Evolutionary conservation across 2,329 filamentous ascomycete genomes (phyloP), one percentile per base, ranked within the genome.

Genomic region (Alternaria angustiovoidea): DNA sequence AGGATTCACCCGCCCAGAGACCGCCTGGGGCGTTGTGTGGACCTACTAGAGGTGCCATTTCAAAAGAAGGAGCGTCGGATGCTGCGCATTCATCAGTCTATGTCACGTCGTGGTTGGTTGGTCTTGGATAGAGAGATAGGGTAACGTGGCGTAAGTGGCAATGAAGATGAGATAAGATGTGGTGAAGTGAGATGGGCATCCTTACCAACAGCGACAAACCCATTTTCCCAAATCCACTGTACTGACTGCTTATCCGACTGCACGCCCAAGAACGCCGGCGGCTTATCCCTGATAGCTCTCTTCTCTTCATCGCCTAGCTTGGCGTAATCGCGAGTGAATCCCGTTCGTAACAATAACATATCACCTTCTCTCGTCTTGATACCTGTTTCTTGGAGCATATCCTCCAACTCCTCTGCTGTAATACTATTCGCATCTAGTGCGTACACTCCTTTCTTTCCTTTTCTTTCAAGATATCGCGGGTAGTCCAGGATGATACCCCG

Each of bases 171-270:
- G 16, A 34, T 20, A 36, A 36, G 46, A 48, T 7, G 11, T 11
- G 4, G 38, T 22, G 38, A 34, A 22, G 18, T 41, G 38, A 41
- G 18, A 8, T 41, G 18, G 20, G 18, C 38, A 30, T 38, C 30
- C 57, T 44, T 59, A 59, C 57, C 57, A 51, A 83, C 81, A 12
- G 83, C 83, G 0, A 78, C 77, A 61, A 84, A 84, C 4, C 78
- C 71, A 14, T 64, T 70, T 43, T 81, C 79, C 83, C 83, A 85
- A 26, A 85, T 74, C 81, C 81, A 85, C 22, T 71, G 66, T 36
- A 81, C 54, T 14, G 74, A 75, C 5, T 75, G 78, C 30, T 65
- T 67, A 4, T 70, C 74, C 7, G 74, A 67, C 62, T 81, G 77
- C 1, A 84, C 68, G 2, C 83, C 82, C 28, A 81, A 63, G 56